Evolutionary conservation across 345 rosid genomes (phyloP), one percentile per base, ranked within the genome.

Genomic region (Cardamine resedifolia): DNA sequence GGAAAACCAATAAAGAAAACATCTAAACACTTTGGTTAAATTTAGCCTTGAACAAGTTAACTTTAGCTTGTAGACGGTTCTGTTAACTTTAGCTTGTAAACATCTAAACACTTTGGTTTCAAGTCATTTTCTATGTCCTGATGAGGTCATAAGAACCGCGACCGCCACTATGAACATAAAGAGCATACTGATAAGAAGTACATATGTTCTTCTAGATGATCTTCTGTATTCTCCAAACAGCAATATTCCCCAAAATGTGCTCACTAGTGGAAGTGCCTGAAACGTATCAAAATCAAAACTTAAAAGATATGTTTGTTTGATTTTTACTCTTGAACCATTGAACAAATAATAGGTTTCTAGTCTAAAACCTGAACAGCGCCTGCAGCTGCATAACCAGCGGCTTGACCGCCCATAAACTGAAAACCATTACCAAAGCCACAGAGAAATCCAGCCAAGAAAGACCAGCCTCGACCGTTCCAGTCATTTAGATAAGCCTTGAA

Each of bases 351-450:
- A 39, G 0, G 14, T 20, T 65, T 72, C 7, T 34, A 31, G 71
- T 33, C 12, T 50, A 66, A 80, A n/a, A 73, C 93, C 91, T 87
- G 96, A 72, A 92, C 93, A 21, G 91, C 87, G 63, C 83, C 91
- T 31, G 98, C 96, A 5, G 96, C 96, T 33, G 93, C 98, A 68
- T 92, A 92, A n/a, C 96, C 97, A 47, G 92, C 92, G 2, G 98
- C 93, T 77, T 92, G 90, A 58, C 98, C 98, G 0, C 91, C 92
- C 88, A 90, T 90, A 55, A 90, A 92, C 78, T 88, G 93, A 63
- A 88, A 90, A 64, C 96, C 98, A 18, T 89, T 82, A 0, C 97
- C 97, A 45, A 91, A 81, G 1, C 97, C 97, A 71, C 93, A 92
- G 5, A 92, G 75, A 41, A 92, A 74, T 3, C 96, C 96, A 7